Base-by-base conservation (phyloP, 768 basidiomycete species). In the Collybiopsis confluens region DNA sequence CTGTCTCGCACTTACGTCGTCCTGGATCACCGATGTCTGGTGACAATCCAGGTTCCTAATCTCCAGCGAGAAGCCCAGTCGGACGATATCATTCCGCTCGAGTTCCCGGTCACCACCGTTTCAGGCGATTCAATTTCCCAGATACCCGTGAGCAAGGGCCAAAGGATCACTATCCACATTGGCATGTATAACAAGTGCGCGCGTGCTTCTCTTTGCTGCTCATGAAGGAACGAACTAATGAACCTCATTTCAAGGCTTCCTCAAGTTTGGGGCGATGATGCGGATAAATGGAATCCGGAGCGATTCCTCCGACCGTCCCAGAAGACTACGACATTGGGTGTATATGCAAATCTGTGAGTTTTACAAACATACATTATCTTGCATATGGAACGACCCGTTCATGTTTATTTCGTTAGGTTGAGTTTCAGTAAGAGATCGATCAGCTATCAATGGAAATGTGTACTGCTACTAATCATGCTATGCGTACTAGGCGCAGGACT, bases 81-180 rank as follows among this genome's bases (percentile, higher is more conserved):
- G 20, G 84, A 88, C 58, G 81, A 85, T 52, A 70, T 76, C 33
- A 65, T 88, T 27, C 83, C 86, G 1, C 74, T 88, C 8, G 73
- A 76, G 7, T 75, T 68, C 45, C 79, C 83, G n/a, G 73, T 84
- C 35, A 71, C 59, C 13, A 77, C 74, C 4, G 61, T 63, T 18
- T 70, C 72, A 1, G 83, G 82, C 24, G 66, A 77, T 52, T 52
- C 67, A 4, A 57, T 82, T 30, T 68, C 60, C 13, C 75, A 82
- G 56, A 51, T 85, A 18, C 71, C 73, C 2, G 68, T 85, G 36
- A 77, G 77, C 0, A 76, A 78, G 55, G 82, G 79, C 27, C 69
- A 72, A 21, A 75, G 74, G 42, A 66, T 85, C 18, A 68, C 79
- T 40, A 62, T 73, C 10, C 82, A 80, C 8, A 71, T 83, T 28